phyloP scores from a whole-genome alignment of 2,329 filamentous ascomycete species.

The Penicillium sp. region DNA sequence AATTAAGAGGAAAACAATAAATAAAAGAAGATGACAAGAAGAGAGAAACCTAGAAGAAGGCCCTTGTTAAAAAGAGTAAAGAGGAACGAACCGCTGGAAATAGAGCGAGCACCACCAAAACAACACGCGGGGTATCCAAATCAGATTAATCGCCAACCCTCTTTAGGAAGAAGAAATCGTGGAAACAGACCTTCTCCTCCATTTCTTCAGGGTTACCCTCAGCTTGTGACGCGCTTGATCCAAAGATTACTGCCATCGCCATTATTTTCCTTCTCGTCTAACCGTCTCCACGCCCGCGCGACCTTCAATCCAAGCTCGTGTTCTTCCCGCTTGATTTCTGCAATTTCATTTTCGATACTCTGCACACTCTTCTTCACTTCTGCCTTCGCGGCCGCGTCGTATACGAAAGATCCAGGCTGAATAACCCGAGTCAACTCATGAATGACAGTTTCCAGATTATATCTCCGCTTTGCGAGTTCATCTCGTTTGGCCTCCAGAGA shows the following conservation, averaged over 20 bases:
- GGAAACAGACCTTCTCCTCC: not conserved
- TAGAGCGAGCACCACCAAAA: not conserved
- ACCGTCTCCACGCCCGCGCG: constrained; percentile 73
- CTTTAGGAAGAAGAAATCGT: not conserved
- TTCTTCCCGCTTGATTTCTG: constrained; percentile 74
- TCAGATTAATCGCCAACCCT: not conserved
- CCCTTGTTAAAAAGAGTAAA: not conserved
- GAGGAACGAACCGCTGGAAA: not conserved
- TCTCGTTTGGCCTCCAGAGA: constrained; percentile 69
- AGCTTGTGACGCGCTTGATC: constrained; percentile 76
- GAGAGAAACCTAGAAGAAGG: not conserved
- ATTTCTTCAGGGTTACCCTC: constrained; percentile 26
- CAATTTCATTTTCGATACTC: constrained; percentile 66
- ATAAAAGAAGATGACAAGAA: not conserved
- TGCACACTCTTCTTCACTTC: constrained; percentile 68
- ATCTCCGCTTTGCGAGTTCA: constrained; percentile 67
- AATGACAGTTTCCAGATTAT: constrained; percentile 74
- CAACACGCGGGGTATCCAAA: not conserved
- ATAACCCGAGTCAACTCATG: constrained; percentile 78
- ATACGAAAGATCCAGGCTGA: constrained; percentile 69
- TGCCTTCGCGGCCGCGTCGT: constrained; percentile 64
- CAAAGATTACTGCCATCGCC: constrained; percentile 67
- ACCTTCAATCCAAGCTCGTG: constrained; percentile 78
- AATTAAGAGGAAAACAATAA: too few relatives aligned
- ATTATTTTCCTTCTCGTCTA: constrained; percentile 62